Percentiles rank a stretch among this genome's conserved stretches.
These are phyloP conservation scores for Lactarius trivialis DNA, from an alignment of 768 basidiomycete species.

Conservation along the genomic window DNA sequence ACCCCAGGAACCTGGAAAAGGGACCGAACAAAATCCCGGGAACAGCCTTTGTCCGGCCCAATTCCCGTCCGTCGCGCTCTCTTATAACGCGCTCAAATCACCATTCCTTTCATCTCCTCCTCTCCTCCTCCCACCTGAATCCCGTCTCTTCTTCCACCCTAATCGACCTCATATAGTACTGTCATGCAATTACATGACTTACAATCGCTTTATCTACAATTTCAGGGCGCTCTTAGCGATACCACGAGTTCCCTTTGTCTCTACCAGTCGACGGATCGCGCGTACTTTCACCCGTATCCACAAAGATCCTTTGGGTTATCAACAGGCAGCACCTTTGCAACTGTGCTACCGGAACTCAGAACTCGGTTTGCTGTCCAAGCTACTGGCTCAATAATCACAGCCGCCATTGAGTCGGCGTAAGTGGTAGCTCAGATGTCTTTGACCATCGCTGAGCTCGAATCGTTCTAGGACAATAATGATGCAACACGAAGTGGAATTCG, in stretches of 20 bases:
- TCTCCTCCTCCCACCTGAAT: not conserved
- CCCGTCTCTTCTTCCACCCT: not conserved
- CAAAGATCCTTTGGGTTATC: not conserved
- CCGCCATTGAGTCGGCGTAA: not conserved
- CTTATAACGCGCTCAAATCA: constrained; percentile 7
- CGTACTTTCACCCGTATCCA: not conserved
- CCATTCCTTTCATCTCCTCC: constrained; percentile 6
- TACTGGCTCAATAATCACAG: not conserved
- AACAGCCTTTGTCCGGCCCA: constrained; percentile 3
- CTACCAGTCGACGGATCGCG: not conserved
- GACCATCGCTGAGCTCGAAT: not conserved
- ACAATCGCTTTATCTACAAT: not conserved
- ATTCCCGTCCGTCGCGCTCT: not conserved
- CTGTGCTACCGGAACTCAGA: rapidly evolving
- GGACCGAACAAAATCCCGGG: constrained; percentile 14
- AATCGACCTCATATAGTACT: not conserved
- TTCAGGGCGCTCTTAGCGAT: not conserved
- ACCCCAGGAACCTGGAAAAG: constrained; percentile 9
- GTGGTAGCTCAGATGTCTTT: not conserved
- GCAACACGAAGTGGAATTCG: not conserved
- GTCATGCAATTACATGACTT: not conserved
- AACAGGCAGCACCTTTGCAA: rapidly evolving
- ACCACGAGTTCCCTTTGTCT: not conserved
- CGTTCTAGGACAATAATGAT: not conserved
- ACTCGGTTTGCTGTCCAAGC: not conserved